A percentile compares a stretch with the other conserved stretches of the same genome.
phyloP scores from a whole-genome alignment of 2,329 filamentous ascomycete genomes.

The Alternaria panax region DNA sequence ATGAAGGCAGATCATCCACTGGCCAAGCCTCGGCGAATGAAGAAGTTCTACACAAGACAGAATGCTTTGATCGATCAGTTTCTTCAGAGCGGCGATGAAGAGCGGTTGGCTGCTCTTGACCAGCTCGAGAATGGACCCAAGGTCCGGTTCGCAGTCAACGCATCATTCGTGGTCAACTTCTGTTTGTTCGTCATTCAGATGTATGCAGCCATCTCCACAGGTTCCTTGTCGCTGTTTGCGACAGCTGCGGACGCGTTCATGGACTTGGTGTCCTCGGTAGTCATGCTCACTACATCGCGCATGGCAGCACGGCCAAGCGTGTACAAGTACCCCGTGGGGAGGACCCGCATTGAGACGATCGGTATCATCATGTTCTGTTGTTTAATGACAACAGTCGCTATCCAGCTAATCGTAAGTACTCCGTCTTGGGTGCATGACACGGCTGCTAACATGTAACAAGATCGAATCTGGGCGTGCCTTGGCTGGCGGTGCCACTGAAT shows the following conservation, averaged over 20 bases:
- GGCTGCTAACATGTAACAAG: conserved; percentile 41
- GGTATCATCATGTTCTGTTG: conserved; percentile 72
- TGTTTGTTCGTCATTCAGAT: conserved; percentile 66
- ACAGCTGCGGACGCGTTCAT: conserved; percentile 72
- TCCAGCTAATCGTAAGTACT: conserved; percentile 64
- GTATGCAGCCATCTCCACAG: conserved; percentile 65
- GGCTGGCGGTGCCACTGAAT: conserved; percentile 53
- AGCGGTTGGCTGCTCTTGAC: conserved; percentile 61
- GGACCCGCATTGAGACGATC: conserved; percentile 69
- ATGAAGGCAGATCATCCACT: conserved; percentile 49
- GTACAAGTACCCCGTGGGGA: conserved; percentile 69
- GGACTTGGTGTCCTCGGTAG: conserved; percentile 69
- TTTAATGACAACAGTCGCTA: conserved; percentile 71
- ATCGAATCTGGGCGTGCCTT: conserved; percentile 65
- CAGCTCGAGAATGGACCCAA: conserved; percentile 57
- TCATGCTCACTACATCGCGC: conserved; percentile 67
- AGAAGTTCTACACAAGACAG: conserved; percentile 53
- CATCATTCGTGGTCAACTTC: conserved; percentile 49
- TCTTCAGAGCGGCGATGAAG: conserved; percentile 64
- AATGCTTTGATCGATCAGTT: conserved; percentile 57
- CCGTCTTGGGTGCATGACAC: conserved; percentile 5
- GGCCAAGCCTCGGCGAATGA: conserved; percentile 13
- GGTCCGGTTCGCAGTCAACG: conserved; percentile 50
- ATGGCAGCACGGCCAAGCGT: conserved; percentile 67
- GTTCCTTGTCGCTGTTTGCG: conserved; percentile 68